Base-by-base conservation (phyloP, 495 filamentous ascomycete genomes). In the Penicillium ucsense region DNA sequence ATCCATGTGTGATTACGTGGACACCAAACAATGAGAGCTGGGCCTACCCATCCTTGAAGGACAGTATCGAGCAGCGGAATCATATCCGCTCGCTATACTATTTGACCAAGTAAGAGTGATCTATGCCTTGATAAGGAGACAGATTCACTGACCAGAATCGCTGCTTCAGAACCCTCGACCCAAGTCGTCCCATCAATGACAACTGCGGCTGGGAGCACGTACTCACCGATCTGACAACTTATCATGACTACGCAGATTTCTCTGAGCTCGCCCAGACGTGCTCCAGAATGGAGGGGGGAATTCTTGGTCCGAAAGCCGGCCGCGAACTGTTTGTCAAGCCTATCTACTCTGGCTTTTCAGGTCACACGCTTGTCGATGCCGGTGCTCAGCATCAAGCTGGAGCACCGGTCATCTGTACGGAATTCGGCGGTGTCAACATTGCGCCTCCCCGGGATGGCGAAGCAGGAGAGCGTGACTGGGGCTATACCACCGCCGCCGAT, bases 161-260 rank as follows among this genome's bases (percentile, higher is more conserved):
- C n/a, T 0, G 27, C 37, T 20, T 28, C 35, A 73, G 67, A 47
- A 70, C 71, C 0, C 64, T 82, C 3, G 79, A 82, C 47, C 70
- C 75, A 3, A 79, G 72, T 11, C 66, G 79, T 9, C 76, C 77
- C 7, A 67, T 82, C 43, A 82, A 81, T 47, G 79, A 82, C 62
- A 82, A 82, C 58, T 82, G 79, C 51, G 79, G 79, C 45, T 82
- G 79, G 79, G 76, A 82, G 39, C 78, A 80, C 47, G 74, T 80
- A 3, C 43, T 64, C 5, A 80, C 75, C 1, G 76, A 82, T 43
- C 64, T 82, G 0, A 77, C 73, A 36, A 81, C 79, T 8, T 82
- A 75, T 63, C 79, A 81, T 56, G 78, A 82, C 65, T 82, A 81
- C 60, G 54, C 61, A 8, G 78, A 82, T 53, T 71, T 64, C 2